Evolutionary conservation across 179 eudicot genomes (phyloP).

Genomic region (Silene coronaria): DNA sequence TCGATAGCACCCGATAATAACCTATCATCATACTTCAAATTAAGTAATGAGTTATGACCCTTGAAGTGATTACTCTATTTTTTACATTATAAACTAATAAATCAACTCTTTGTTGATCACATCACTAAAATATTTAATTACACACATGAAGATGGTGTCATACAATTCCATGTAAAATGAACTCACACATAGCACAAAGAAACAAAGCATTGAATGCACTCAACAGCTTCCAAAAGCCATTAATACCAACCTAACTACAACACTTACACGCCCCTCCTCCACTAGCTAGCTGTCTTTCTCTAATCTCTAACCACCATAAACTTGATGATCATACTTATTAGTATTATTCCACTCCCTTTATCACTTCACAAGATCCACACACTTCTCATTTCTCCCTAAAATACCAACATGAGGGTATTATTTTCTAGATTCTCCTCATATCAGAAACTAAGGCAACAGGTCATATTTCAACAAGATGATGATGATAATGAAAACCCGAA

Average conservation of each 20-base stretch:
- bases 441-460: constrained; percentile 50
- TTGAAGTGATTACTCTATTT: too few relatives aligned
- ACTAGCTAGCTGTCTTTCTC: constrained; percentile 7
- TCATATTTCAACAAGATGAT: constrained; percentile 30
- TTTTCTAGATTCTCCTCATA: constrained; percentile 46
- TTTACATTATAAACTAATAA: too few relatives aligned
- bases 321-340: not conserved
- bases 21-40: too few relatives aligned
- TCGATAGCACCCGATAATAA: too few relatives aligned
- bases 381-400: not conserved
- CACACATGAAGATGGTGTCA: too few relatives aligned
- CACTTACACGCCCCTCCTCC: not conserved
- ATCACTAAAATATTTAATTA: too few relatives aligned
- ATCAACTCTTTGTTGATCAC: too few relatives aligned
- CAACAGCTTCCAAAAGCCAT: constrained; percentile 20
- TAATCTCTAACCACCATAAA: constrained; percentile 5
- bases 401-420: constrained; percentile 18
- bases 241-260: constrained; percentile 21
- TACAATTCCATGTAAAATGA: too few relatives aligned
- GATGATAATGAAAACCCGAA: constrained; percentile 14
- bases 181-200: not conserved
- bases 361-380: not conserved
- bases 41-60: too few relatives aligned
- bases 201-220: constrained; percentile 24
- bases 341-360: not conserved